These are phyloP conservation scores for Coccomyxa subellipsoidea DNA, from an alignment of 163 green algal species.

Conservation along the genomic window DNA sequence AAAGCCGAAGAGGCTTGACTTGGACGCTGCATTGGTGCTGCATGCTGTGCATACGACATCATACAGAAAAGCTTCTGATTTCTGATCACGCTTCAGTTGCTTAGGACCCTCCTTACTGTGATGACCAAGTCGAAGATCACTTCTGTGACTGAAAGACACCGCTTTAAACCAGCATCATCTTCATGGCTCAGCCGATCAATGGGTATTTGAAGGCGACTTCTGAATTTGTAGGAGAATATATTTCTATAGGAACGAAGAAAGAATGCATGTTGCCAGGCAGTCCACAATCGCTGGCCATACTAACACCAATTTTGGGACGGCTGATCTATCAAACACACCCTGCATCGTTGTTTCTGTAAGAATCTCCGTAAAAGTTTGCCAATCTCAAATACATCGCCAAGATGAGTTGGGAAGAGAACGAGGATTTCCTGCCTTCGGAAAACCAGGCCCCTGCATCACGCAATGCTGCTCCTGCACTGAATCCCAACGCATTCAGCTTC, in stretches of 20 bases:
- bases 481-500: conserved; percentile 62
- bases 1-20: not conserved
- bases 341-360: not conserved
- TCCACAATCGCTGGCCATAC: not conserved
- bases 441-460: not conserved
- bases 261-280: not conserved
- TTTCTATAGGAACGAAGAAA: not conserved
- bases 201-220: no score
- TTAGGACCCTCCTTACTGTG: not conserved
- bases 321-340: not conserved
- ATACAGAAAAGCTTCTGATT: not conserved
- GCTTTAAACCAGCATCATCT: no score
- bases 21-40: not conserved
- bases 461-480: conserved; percentile 26
- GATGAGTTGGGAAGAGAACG: conserved; percentile 6
- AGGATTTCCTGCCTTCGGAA: not conserved
- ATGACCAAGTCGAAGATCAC: no score
- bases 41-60: not conserved
- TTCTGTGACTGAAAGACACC: not conserved
- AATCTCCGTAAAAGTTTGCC: not conserved
- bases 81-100: not conserved
- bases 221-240: no score
- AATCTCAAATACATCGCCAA: not conserved
- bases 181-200: no score
- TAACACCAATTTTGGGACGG: not conserved